phyloP scores from a whole-genome alignment of 1,284 basidiomycete species.

The Cryptococcus floricola region DNA sequence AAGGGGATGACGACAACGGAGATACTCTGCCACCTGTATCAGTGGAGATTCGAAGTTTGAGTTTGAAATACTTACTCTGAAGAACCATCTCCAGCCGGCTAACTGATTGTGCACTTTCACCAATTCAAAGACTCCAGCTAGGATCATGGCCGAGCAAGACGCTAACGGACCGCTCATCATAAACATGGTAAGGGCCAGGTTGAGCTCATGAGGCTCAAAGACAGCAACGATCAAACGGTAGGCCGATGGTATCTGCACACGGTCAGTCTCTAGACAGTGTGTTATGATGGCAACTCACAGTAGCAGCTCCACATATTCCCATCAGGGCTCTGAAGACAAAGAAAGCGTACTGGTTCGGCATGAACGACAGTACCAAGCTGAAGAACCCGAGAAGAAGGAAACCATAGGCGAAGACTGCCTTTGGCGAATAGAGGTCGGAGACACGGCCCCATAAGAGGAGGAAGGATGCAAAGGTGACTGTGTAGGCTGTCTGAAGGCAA shows the following conservation, averaged over 20 bases:
- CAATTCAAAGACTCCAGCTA: slow-evolving; percentile 44
- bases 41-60: neutral
- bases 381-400: slow-evolving; percentile 31
- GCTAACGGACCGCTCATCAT: slow-evolving; percentile 42
- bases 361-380: slow-evolving; percentile 36
- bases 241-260: slow-evolving; percentile 33
- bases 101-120: slow-evolving; percentile 43
- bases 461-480: slow-evolving; percentile 16
- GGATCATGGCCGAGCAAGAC: slow-evolving; percentile 37
- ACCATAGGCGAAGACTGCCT: slow-evolving; percentile 31
- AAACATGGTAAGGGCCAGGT: slow-evolving; percentile 39
- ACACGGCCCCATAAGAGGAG: slow-evolving; percentile 41
- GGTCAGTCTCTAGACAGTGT: slow-evolving; percentile 27
- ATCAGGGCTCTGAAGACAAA: slow-evolving; percentile 36
- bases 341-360: slow-evolving; percentile 34
- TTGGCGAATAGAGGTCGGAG: slow-evolving; percentile 38
- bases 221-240: slow-evolving; percentile 42
- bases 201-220: slow-evolving; percentile 34
- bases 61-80: slow-evolving; percentile 25
- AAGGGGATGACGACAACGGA: slow-evolving; percentile 26
- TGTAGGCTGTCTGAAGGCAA: slow-evolving; percentile 2
- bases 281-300: slow-evolving; percentile 35
- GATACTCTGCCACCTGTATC: slow-evolving; percentile 8
- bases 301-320: slow-evolving; percentile 32
- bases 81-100: slow-evolving; percentile 47